Conservation (phyloP, 176 grass and related monocot species). For the Carex littledalei region DNA sequence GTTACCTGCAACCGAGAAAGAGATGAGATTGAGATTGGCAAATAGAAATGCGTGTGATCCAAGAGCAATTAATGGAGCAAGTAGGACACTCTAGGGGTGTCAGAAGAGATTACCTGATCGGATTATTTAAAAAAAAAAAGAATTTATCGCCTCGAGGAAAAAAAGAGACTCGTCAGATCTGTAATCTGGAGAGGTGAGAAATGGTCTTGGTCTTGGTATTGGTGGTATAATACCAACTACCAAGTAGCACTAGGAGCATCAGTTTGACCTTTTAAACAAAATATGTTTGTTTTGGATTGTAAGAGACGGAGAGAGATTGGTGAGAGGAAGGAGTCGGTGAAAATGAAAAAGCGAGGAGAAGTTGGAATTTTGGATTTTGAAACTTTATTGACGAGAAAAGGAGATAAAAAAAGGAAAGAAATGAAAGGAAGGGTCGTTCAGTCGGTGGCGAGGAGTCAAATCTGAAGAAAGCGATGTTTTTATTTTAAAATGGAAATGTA, state of each 20-base stretch:
- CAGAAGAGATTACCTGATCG: conserved; percentile 11
- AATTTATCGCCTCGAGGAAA: background rate
- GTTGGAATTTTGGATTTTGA: background rate
- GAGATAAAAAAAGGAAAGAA: background rate
- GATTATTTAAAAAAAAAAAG: conserved; percentile 19
- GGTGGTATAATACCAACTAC: background rate
- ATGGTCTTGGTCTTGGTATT: conserved; percentile 8
- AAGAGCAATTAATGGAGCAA: conserved; percentile 24
- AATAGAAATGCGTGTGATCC: background rate
- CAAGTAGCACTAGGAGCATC: background rate
- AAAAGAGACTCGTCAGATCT: background rate
- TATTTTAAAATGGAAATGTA: too few relatives aligned
- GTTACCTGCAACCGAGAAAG: conserved; percentile 15
- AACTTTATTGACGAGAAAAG: background rate
- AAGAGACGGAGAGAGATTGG: background rate
- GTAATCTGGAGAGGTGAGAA: background rate
- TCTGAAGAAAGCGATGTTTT: background rate
- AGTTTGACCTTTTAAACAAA: background rate
- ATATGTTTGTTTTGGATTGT: background rate
- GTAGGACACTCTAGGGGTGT: background rate
- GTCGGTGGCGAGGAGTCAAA: background rate
- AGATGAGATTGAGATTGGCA: background rate
- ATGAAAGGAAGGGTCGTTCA: too few relatives aligned
- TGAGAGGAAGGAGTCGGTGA: background rate
- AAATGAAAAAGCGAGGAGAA: background rate